Evolutionary conservation across 2,329 filamentous ascomycete genomes (phyloP).

Genomic region (Epichloe uncinata): DNA sequence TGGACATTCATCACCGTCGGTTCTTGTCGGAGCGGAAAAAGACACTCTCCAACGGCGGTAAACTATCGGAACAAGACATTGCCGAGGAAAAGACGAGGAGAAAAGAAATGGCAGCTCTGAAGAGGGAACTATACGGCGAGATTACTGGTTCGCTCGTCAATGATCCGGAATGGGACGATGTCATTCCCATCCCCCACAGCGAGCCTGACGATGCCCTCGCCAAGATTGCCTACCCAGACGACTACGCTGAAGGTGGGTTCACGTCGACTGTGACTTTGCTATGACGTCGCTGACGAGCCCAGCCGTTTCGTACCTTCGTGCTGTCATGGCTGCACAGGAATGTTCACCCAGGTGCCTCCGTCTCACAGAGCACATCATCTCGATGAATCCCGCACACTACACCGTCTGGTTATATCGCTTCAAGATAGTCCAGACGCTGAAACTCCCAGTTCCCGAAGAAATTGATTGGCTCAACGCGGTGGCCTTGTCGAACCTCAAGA

Average conservation of each 20-base stretch:
- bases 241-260: constrained; percentile 64
- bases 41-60: constrained; percentile 12
- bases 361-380: constrained; percentile 81
- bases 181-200: constrained; percentile 65
- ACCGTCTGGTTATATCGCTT: constrained; percentile 97
- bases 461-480: constrained; percentile 76
- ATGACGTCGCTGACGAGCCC: constrained; percentile 1
- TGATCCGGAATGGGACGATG: constrained; percentile 71
- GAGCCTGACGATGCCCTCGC: constrained; percentile 78
- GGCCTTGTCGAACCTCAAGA: constrained; percentile 77
- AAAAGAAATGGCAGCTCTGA: constrained; percentile 36
- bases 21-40: constrained; percentile 28
- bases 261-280: not conserved
- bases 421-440: constrained; percentile 56
- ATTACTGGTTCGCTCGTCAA: constrained; percentile 33
- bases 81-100: constrained; percentile 33
- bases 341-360: constrained; percentile 63
- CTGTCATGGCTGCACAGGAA: constrained; percentile 83
- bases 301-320: constrained; percentile 86
- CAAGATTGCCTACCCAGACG: constrained; percentile 79
- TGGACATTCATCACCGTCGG: constrained; percentile 30
- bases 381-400: constrained; percentile 92
- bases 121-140: constrained; percentile 39
- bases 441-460: constrained; percentile 55
- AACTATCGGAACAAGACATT: constrained; percentile 26